Conservation (phyloP, 2,329 filamentous ascomycete genomes). For the Colletotrichum coccodes region DNA sequence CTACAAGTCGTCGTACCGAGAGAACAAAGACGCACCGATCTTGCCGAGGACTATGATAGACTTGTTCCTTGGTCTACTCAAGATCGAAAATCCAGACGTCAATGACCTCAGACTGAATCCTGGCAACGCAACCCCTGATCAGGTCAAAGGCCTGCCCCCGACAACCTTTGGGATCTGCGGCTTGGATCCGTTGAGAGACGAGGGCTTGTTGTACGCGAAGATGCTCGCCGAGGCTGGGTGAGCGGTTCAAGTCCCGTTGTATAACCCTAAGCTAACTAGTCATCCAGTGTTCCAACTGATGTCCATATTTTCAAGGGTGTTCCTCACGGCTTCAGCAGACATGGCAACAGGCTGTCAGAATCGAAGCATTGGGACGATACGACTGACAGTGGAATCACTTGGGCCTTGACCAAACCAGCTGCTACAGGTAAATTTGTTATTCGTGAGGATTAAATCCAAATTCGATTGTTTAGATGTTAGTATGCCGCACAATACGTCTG, state of each 20-base stretch:
- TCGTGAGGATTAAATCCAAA: neutral
- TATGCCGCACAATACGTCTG: too few species aligned
- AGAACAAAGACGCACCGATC: conserved; percentile 60
- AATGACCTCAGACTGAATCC: conserved; percentile 51
- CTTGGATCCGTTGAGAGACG: conserved; percentile 58
- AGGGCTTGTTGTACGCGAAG: conserved; percentile 57
- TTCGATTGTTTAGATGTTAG: too few species aligned
- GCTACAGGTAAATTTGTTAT: conserved; percentile 39
- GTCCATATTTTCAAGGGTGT: conserved; percentile 60
- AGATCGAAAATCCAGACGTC: conserved; percentile 37
- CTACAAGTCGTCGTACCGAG: conserved; percentile 53
- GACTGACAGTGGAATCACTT: conserved; percentile 53
- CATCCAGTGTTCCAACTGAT: conserved; percentile 56
- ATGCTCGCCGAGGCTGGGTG: conserved; percentile 55
- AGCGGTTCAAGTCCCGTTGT: conserved; percentile 26
- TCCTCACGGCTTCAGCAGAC: conserved; percentile 59
- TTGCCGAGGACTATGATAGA: conserved; percentile 50
- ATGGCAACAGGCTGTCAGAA: conserved; percentile 50
- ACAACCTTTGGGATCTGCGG: conserved; percentile 57
- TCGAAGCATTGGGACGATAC: conserved; percentile 53
- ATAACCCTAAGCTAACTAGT: neutral
- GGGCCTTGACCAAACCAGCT: conserved; percentile 48
- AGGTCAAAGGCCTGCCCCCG: conserved; percentile 54
- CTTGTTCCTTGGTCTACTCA: conserved; percentile 43
- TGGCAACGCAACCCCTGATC: conserved; percentile 39